Conservation (phyloP, 179 eudicot species). For the Nepenthes alata region DNA sequence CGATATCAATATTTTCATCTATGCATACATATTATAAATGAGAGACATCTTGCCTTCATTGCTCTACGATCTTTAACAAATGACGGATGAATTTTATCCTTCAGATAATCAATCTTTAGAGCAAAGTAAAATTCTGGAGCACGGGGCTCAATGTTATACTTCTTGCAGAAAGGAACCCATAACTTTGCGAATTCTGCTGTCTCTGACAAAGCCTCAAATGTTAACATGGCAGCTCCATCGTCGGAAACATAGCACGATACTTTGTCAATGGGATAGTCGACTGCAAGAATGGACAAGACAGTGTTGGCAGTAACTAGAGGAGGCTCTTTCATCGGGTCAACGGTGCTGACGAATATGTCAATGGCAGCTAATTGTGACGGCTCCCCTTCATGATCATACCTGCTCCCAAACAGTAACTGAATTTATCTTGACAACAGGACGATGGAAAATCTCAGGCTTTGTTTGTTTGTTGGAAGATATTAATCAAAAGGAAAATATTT, state of each 20-base stretch:
- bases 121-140: conserved; percentile 83
- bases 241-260: conserved; percentile 82
- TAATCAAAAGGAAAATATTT: neutral
- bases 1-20: no score
- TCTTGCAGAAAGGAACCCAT: conserved; percentile 85
- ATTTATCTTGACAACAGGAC: neutral
- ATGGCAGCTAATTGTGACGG: conserved; percentile 78
- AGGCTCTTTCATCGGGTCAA: conserved; percentile 80
- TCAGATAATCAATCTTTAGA: conserved; percentile 65
- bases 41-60: conserved; percentile 47
- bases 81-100: conserved; percentile 59
- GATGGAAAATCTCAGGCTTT: neutral
- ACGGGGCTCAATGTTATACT: conserved; percentile 64
- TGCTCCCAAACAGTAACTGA: conserved; percentile 12
- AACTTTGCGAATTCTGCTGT: conserved; percentile 70
- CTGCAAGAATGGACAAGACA: conserved; percentile 66
- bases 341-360: conserved; percentile 82
- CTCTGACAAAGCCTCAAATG: conserved; percentile 75
- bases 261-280: conserved; percentile 85
- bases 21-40: neutral
- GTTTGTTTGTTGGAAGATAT: no score
- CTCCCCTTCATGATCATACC: conserved; percentile 79
- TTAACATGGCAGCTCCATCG: conserved; percentile 84
- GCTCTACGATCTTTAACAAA: conserved; percentile 85
- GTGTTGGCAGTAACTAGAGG: conserved; percentile 85